Evolutionary conservation across 352 stramenopile species (phyloP), one percentile per base, ranked within the genome.

Genomic region (Globisporangium perplexum): DNA sequence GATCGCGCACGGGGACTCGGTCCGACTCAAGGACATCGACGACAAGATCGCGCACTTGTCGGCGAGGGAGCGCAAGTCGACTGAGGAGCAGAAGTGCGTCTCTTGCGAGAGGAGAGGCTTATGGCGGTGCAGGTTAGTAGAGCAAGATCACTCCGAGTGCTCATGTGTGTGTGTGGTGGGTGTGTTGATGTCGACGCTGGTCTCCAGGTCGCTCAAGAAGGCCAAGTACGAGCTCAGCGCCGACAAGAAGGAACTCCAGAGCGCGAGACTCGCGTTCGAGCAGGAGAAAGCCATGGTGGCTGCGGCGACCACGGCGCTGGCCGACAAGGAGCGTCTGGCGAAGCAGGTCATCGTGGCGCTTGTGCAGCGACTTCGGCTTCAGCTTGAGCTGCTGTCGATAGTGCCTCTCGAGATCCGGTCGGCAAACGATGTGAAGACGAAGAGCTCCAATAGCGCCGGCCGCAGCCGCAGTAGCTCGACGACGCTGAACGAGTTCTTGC

Each of bases 11-110:
- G 49, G 42, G 1, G 58, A 74, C 20, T 61, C 20, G 22, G 53
- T 57, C 12, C 58, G 66, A 35, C 46, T 43, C 39, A 83, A 65
- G 41, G 69, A 86, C 53, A 30, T 64, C 11, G 71, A 83, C n/a
- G 43, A 31, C 11, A 84, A 74, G 33, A 36, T 64, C 7, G 54
- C 62, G 2, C 50, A 69, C 42, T 46, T 81, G 3, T 65, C 53
- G 4, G 57, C 65, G 14, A 55, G 63, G 42, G 74, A 86, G 55
- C 59, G 70, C 39, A 67, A 65, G 31, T 26, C 55, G 24, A 14
- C 45, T 0, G 77, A 85, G 41, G 74, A 88, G 17, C 74, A 83
- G 33, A 88, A 68, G 77, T 81, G 44, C 22, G 63, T 46, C 22
- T 23, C 39, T 44, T 10, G 39, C 39, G 30, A 35, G 30, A 35